These are phyloP conservation scores for Fusarium gaditjirri DNA, from an alignment of 2,329 filamentous ascomycete genomes.

Conservation along the genomic window DNA sequence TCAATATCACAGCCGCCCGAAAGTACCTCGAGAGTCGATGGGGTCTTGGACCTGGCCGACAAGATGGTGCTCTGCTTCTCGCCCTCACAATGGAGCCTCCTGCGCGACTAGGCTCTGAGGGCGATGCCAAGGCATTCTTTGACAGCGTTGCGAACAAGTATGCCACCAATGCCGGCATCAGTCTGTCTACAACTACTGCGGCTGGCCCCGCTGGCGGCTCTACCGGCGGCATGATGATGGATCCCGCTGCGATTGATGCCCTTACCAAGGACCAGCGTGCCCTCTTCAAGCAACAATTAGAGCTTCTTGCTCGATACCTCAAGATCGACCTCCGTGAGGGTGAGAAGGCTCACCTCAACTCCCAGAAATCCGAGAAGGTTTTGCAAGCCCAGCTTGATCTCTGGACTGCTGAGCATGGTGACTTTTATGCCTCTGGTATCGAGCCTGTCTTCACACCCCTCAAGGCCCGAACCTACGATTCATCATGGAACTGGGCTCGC, in stretches of 20 bases:
- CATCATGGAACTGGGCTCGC: constrained; percentile 98
- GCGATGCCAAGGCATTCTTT: constrained; percentile 91
- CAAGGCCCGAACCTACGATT: constrained; percentile 97
- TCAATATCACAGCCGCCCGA: constrained; percentile 95
- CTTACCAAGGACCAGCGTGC: constrained; percentile 96
- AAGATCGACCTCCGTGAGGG: constrained; percentile 98
- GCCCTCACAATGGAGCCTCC: constrained; percentile 94
- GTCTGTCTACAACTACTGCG: constrained; percentile 78
- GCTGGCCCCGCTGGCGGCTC: constrained; percentile 77
- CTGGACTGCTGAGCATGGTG: constrained; percentile 95
- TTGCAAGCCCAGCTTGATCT: constrained; percentile 94
- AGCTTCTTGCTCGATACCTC: constrained; percentile 92
- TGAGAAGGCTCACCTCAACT: constrained; percentile 89
- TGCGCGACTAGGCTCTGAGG: constrained; percentile 86
- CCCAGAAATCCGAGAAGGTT: constrained; percentile 85
- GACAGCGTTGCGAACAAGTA: constrained; percentile 93
- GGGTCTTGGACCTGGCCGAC: constrained; percentile 86
- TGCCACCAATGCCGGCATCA: constrained; percentile 84
- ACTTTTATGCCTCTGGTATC: constrained; percentile 94
- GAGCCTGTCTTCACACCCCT: constrained; percentile 92
- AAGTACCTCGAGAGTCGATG: constrained; percentile 96
- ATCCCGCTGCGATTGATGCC: constrained; percentile 94
- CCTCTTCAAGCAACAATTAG: constrained; percentile 97
- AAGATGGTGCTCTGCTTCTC: constrained; percentile 89
- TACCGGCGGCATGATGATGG: constrained; percentile 98